Conservation (phyloP, 768 basidiomycete genomes). For the Suillus alpinus region DNA sequence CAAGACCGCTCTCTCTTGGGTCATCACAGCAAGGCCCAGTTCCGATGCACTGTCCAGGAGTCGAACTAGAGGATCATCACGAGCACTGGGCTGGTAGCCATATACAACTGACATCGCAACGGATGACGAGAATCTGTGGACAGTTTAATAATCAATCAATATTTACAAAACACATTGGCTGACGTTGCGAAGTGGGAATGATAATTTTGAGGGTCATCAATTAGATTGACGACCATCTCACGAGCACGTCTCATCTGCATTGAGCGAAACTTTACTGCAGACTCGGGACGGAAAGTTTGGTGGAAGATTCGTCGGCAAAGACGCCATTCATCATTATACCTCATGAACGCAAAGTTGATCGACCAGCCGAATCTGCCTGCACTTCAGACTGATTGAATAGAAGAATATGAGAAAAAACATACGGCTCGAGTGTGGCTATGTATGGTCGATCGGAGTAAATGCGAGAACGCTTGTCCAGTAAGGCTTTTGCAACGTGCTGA, state of each 20-base stretch:
- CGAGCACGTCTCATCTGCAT: slow-evolving; percentile 30
- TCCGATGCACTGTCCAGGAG: neutral
- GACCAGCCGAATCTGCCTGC: slow-evolving; percentile 16
- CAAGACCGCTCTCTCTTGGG: neutral
- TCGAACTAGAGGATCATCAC: slow-evolving; percentile 1
- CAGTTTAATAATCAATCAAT: neutral
- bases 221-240: slow-evolving; percentile 30
- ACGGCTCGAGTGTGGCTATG: slow-evolving; percentile 16
- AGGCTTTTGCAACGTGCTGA: slow-evolving; percentile 38
- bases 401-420: neutral
- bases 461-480: slow-evolving; percentile 45
- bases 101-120: slow-evolving; percentile 3
- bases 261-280: slow-evolving; percentile 25
- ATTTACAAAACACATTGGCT: slow-evolving; percentile 1
- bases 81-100: neutral
- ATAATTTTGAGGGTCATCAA: slow-evolving; percentile 31
- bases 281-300: slow-evolving; percentile 22
- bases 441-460: slow-evolving; percentile 53
- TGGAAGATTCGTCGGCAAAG: slow-evolving; percentile 29
- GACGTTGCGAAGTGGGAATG: slow-evolving; percentile 20
- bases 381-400: neutral
- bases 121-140: slow-evolving; percentile 11
- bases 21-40: neutral
- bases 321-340: slow-evolving; percentile 34
- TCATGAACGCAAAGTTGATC: slow-evolving; percentile 23